phyloP scores from a whole-genome alignment of 495 filamentous ascomycete species.

The Neurospora tetraspora region DNA sequence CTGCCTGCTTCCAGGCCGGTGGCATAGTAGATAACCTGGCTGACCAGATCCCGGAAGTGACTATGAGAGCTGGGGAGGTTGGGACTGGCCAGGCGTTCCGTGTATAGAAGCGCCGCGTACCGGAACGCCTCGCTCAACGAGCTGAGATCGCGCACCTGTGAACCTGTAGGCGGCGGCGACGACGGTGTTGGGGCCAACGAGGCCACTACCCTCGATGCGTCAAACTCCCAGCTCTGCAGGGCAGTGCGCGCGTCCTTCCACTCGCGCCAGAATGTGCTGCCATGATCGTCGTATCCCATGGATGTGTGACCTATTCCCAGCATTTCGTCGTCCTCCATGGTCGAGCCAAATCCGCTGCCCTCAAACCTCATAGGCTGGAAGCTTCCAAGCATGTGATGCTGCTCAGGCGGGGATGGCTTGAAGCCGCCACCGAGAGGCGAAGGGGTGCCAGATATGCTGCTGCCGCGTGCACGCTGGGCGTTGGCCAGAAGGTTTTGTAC shows the following conservation, averaged over 20 bases:
- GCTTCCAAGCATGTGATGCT: conserved; percentile 15
- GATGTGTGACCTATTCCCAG: conserved; percentile 22
- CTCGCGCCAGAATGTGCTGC: conserved; percentile 69
- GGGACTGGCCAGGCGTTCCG: conserved; percentile 77
- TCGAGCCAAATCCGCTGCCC: conserved; percentile 49
- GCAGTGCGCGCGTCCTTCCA: conserved; percentile 70
- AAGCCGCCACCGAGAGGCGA: conserved; percentile 40
- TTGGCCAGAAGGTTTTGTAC: conserved; percentile 30
- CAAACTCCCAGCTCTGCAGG: conserved; percentile 75
- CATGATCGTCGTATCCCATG: conserved; percentile 39
- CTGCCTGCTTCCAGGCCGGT: conserved; percentile 58
- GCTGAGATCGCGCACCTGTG: conserved; percentile 45
- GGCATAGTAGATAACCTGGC: conserved; percentile 71
- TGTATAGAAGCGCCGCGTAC: conserved; percentile 81
- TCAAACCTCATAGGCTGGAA: conserved; percentile 41
- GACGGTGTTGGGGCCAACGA: conserved; percentile 9
- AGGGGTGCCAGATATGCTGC: conserved; percentile 6
- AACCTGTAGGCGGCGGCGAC: conserved; percentile 25
- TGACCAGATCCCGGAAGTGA: conserved; percentile 76
- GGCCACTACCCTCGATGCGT: conserved; percentile 36
- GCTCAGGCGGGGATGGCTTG: conserved; percentile 28
- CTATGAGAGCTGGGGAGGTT: conserved; percentile 61
- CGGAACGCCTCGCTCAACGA: conserved; percentile 80
- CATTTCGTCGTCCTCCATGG: conserved; percentile 37
- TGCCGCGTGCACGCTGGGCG: conserved; percentile 15